Conservation (phyloP, 768 basidiomycete genomes). For the Podaxis mareebaensis region DNA sequence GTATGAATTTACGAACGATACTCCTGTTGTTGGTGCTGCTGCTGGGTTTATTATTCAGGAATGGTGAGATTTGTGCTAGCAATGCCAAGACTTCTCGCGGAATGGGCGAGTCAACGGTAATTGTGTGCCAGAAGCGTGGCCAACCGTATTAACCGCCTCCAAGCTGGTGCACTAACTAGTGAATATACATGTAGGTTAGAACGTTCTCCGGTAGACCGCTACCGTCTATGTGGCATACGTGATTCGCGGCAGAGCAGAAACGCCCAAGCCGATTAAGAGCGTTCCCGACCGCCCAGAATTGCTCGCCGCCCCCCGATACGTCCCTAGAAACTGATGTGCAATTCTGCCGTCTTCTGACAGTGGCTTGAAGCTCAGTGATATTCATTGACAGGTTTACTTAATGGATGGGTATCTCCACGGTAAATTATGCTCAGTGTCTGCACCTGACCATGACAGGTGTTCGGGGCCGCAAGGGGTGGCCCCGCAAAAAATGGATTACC, state of each 20-base stretch:
- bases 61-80: background rate
- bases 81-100: background rate
- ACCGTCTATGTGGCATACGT: background rate
- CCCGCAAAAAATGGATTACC: background rate
- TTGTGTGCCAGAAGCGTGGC: background rate
- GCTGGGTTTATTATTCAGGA: background rate
- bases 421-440: background rate
- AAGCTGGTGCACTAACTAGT: background rate
- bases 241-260: slow-evolving; percentile 7
- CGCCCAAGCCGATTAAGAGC: background rate
- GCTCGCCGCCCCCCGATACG: background rate
- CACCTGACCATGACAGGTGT: background rate
- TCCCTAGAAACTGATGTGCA: background rate
- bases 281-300: background rate
- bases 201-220: background rate
- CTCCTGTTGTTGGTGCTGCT: no score
- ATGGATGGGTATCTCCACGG: background rate
- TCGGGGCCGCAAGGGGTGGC: background rate
- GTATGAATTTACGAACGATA: background rate
- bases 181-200: background rate
- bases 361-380: background rate
- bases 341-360: background rate
- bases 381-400: background rate
- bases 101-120: background rate
- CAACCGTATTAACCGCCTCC: background rate